Percentiles rank a stretch among this genome's conserved stretches.
These are phyloP conservation scores for Cercophora sp. DNA, from an alignment of 495 filamentous ascomycete species.

Conservation along the genomic window DNA sequence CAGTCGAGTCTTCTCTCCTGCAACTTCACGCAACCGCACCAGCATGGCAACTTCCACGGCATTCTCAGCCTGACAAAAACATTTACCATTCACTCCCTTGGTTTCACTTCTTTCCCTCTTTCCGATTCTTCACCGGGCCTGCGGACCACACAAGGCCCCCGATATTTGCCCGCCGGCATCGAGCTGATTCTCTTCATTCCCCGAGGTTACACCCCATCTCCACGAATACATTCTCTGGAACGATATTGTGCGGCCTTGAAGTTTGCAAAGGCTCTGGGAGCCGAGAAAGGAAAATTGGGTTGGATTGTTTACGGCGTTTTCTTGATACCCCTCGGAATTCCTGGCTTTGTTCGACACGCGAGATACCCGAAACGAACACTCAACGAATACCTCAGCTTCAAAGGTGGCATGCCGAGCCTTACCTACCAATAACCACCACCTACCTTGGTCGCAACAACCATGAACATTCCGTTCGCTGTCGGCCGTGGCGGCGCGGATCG, in stretches of 20 bases:
- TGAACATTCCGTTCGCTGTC: constrained; percentile 16
- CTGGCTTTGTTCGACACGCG: no score
- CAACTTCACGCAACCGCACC: neutral
- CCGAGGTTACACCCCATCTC: no score
- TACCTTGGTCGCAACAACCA: neutral
- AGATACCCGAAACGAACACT: no score
- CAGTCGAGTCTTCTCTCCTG: neutral
- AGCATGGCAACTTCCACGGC: neutral
- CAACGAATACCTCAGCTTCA: neutral
- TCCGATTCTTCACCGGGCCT: no score
- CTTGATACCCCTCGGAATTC: no score
- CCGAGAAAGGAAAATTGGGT: no score
- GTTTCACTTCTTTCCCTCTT: neutral
- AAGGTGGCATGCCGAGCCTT: neutral
- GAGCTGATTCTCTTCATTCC: no score
- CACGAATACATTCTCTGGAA: no score
- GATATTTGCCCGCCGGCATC: neutral
- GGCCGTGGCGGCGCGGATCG: constrained; percentile 24
- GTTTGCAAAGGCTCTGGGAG: no score
- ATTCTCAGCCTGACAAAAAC: constrained; percentile 2
- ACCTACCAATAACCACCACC: neutral
- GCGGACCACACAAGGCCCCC: no score
- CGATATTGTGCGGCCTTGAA: no score
- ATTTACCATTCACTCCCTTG: neutral
- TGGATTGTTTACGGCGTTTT: no score